Base-by-base conservation (phyloP, 2,329 filamentous ascomycete genomes). In the Colletotrichum musicola region DNA sequence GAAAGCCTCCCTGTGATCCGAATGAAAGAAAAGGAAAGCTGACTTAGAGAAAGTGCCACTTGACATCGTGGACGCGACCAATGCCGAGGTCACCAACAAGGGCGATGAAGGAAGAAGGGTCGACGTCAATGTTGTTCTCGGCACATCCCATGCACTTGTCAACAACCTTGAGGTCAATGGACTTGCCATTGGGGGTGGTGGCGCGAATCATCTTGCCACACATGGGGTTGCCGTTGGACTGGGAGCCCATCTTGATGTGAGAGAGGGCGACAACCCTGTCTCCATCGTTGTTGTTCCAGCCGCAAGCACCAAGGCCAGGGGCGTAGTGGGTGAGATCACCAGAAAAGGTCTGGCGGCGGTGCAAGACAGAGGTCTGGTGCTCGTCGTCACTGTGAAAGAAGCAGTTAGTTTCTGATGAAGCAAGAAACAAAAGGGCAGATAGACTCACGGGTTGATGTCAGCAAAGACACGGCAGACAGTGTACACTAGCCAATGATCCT, bases 111-210 rank as follows among this genome's bases (percentile, higher is more conserved):
- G 70, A 42, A 3, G 58, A 44, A 20, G 61, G 59, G 22, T 55
- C 68, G 35, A 68, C 68, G 14, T 70, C 70, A 1, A 71, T 47
- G 42, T 68, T 46, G 10, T 50, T 18, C 1, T 6, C 25, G 1
- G 9, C 51, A 22, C 70, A 71, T 1, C 63, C 56, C 56, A 64
- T 70, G 60, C 70, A 71, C 53, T 70, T 71, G 53, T 71, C 70
- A 2, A 53, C 44, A 3, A 71, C 58, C 1, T 27, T 68, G 18
- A 55, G 68, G 5, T 25, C 57, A 14, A 51, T 25, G 7, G 30
- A 35, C 12, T 47, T 51, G 35, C 68, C 70, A 4, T 55, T 49
- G 5, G 40, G 40, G 13, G 16, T 14, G 35, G 68, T 63, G 7
- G 14, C 27, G 16, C 30, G 30, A 3, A 68, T 57, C 1, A 7